These are phyloP conservation scores for Abrus precatorius DNA, from an alignment of 306 rosid genomes.

Conservation along the genomic window DNA sequence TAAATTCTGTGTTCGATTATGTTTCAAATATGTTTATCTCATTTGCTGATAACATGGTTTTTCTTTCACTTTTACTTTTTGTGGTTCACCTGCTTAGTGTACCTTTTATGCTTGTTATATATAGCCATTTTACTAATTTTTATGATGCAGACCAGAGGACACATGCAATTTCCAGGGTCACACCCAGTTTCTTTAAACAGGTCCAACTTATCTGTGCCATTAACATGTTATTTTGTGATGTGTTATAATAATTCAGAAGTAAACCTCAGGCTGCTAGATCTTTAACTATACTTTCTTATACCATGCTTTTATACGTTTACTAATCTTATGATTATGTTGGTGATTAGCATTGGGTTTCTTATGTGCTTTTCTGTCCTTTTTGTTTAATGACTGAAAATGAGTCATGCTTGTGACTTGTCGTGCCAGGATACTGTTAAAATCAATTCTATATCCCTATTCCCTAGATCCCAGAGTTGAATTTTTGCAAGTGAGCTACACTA, in stretches of 20 bases:
- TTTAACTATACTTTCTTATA: slow-evolving; percentile 1
- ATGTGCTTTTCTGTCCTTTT: slow-evolving; percentile 12
- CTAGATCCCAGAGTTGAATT: neutral
- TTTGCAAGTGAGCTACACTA: neutral
- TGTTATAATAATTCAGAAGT: slow-evolving; percentile 21
- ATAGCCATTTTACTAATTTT: slow-evolving; percentile 41
- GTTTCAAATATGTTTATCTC: slow-evolving; percentile 25
- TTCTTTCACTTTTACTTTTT: neutral
- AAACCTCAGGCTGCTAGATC: slow-evolving; percentile 27
- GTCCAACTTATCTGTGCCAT: slow-evolving; percentile 52
- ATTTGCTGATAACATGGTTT: slow-evolving; percentile 28
- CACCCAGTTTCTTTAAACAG: slow-evolving; percentile 97
- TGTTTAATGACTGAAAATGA: slow-evolving; percentile 24
- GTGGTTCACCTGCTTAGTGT: slow-evolving; percentile 38
- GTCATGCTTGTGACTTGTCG: slow-evolving; percentile 20
- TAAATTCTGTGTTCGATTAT: slow-evolving; percentile 32
- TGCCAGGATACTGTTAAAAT: neutral
- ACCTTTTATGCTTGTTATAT: slow-evolving; percentile 30
- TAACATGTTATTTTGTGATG: slow-evolving; percentile 9
- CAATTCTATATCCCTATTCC: neutral
- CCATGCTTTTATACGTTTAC: slow-evolving; percentile 14
- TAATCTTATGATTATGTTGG: slow-evolving; percentile 30
- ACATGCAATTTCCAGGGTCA: slow-evolving; percentile 89
- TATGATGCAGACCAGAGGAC: slow-evolving; percentile 78
- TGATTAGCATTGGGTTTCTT: slow-evolving; percentile 40